These are phyloP conservation scores for Leccinum subgranulosum DNA, from an alignment of 768 basidiomycete genomes.

Conservation along the genomic window DNA sequence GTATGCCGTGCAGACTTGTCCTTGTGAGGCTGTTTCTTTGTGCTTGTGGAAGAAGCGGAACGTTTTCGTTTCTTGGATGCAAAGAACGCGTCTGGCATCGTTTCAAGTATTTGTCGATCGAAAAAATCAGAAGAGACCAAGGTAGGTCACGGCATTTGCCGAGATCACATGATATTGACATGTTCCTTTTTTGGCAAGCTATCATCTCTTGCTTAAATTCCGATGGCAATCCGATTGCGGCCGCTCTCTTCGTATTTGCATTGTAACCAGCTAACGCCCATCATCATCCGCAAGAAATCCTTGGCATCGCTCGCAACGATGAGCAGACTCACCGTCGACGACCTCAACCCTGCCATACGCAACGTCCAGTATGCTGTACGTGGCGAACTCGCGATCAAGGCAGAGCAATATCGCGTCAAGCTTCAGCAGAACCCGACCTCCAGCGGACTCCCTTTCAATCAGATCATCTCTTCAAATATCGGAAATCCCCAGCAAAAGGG, in stretches of 20 bases:
- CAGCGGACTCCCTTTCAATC: conserved; percentile 75
- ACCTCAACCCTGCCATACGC: conserved; percentile 80
- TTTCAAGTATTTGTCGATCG: background rate
- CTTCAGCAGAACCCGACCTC: conserved; percentile 49
- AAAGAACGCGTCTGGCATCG: conserved; percentile 83
- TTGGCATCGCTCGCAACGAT: conserved; percentile 30
- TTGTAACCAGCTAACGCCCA: background rate
- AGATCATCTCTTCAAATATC: conserved; percentile 93
- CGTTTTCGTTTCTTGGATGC: conserved; percentile 65
- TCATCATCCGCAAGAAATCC: background rate
- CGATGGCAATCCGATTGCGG: conserved; percentile 12
- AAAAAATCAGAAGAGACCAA: conserved; percentile 18
- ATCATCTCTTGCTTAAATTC: background rate
- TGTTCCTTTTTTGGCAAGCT: background rate
- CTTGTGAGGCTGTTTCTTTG: conserved; percentile 23
- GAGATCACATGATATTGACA: background rate
- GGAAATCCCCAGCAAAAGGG: conserved; percentile 98
- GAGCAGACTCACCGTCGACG: conserved; percentile 60
- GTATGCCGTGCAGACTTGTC: conserved; percentile 1
- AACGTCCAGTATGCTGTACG: conserved; percentile 97
- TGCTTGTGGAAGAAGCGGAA: conserved; percentile 29
- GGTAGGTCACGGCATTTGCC: conserved; percentile 11
- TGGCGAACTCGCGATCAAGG: conserved; percentile 94
- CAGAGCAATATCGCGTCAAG: conserved; percentile 73
- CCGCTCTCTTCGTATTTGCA: background rate